Conservation (phyloP, 225 moss, liverwort and hornwort species). For the Physcomitrellopsis africana region DNA sequence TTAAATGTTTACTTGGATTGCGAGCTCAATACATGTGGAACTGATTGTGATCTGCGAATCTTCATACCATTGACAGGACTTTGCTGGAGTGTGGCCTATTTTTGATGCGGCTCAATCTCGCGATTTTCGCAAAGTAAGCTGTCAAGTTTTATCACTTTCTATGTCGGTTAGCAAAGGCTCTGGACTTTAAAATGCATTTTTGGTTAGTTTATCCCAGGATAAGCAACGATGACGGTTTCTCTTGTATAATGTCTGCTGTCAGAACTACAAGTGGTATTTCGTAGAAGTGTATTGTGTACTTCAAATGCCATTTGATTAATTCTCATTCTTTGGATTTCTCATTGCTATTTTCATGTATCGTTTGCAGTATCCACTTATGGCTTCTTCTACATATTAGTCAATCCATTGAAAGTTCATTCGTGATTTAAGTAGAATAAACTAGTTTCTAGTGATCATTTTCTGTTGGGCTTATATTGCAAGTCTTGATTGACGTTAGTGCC, state of each 20-base stretch:
- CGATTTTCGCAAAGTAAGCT: conserved; percentile 80
- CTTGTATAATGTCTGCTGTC: background rate
- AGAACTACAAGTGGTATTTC: background rate
- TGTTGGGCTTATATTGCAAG: background rate
- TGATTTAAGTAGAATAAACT: background rate
- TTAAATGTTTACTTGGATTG: background rate
- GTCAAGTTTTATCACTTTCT: background rate
- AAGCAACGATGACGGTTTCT: background rate
- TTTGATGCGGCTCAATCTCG: conserved; percentile 94
- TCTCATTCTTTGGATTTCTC: background rate
- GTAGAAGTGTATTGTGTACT: background rate
- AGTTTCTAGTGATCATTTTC: background rate
- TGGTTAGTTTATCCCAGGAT: background rate
- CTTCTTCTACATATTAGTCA: background rate
- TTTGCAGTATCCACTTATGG: background rate
- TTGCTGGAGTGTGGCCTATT: conserved; percentile 91
- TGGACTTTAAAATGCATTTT: background rate
- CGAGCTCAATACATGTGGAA: background rate
- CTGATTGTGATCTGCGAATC: conserved; percentile 13
- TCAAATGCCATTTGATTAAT: background rate
- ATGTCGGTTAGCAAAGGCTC: background rate
- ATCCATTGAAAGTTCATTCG: background rate
- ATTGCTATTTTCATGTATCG: background rate
- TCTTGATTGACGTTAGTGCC: background rate
- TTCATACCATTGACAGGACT: conserved; percentile 57